Conservation (phyloP, 148 eudicot genomes). For the Rhododendron kiyosumense region DNA sequence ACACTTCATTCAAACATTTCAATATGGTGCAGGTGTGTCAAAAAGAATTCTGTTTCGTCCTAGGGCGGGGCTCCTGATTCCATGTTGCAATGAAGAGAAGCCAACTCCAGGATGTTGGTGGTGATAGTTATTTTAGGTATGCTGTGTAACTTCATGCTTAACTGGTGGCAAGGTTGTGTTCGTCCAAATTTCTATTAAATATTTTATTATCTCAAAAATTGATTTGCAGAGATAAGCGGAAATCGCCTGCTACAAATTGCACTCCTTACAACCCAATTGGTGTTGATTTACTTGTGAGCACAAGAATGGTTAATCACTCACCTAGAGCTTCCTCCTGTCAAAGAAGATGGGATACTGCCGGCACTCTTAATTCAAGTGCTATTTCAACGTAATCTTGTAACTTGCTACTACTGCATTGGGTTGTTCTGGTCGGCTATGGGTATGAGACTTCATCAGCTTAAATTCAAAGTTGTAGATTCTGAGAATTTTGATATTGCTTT, state of each 20-base stretch:
- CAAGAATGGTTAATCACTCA: conserved; percentile 68
- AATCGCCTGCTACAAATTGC: conserved; percentile 47
- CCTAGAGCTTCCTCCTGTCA: conserved; percentile 62
- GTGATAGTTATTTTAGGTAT: conserved; percentile 60
- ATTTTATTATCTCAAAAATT: not conserved
- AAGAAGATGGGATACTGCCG: conserved; percentile 41
- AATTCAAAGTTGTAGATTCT: not conserved
- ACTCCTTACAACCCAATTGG: conserved; percentile 67
- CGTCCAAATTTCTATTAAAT: not conserved
- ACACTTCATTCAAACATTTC: not conserved
- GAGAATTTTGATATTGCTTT: not conserved
- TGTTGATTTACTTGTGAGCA: conserved; percentile 58
- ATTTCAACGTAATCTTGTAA: not conserved
- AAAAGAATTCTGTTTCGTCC: conserved; percentile 49
- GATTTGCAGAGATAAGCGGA: conserved; percentile 68
- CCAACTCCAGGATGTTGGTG: conserved; percentile 59
- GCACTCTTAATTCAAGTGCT: conserved; percentile 67
- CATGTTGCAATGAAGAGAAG: conserved; percentile 50
- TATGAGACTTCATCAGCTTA: not conserved
- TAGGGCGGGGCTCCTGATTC: conserved; percentile 55
- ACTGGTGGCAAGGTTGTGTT: not conserved
- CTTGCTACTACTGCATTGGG: not conserved
- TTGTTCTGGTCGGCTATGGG: not conserved
- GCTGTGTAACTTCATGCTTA: conserved; percentile 4
- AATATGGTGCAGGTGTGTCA: conserved; percentile 38